Evolutionary conservation across 106 monocot genomes (phyloP).

Genomic region (Dactylorhiza incarnata): DNA sequence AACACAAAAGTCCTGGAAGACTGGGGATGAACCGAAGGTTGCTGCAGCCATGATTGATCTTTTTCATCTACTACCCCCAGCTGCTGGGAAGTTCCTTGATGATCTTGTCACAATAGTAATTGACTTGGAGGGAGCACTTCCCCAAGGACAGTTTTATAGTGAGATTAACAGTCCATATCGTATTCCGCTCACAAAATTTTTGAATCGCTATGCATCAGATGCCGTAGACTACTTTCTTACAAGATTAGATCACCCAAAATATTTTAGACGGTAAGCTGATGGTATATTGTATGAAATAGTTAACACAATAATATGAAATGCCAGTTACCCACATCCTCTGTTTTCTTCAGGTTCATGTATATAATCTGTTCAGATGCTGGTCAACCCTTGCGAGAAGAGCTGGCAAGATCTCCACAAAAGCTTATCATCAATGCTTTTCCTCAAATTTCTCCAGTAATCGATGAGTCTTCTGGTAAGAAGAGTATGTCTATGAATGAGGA

Average conservation of each 20-base stretch:
- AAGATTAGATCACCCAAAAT: slow-evolving; percentile 79
- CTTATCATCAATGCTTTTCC: slow-evolving; percentile 82
- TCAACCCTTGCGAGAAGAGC: slow-evolving; percentile 76
- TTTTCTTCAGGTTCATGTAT: slow-evolving; percentile 74
- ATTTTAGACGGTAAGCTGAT: slow-evolving; percentile 65
- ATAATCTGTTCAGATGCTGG: slow-evolving; percentile 90
- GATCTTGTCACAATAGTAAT: slow-evolving; percentile 94
- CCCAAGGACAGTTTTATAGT: slow-evolving; percentile 91
- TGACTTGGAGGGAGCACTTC: slow-evolving; percentile 87
- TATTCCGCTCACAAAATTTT: slow-evolving; percentile 83
- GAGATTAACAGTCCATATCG: slow-evolving; percentile 99
- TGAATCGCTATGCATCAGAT: slow-evolving; percentile 88
- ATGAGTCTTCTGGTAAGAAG: slow-evolving; percentile 33
- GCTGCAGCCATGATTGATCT: slow-evolving; percentile 99
- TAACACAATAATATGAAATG: background rate
- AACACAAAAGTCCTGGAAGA: slow-evolving; percentile 87
- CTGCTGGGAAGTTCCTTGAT: slow-evolving; percentile 95
- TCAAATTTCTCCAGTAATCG: slow-evolving; percentile 38
- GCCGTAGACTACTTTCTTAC: slow-evolving; percentile 94
- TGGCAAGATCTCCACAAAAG: slow-evolving; percentile 84
- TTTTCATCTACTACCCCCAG: slow-evolving; percentile 96
- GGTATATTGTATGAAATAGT: background rate
- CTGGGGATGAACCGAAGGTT: slow-evolving; percentile 98
- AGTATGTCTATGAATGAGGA: slow-evolving; percentile 52
- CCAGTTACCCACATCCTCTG: background rate